These are phyloP conservation scores for Dothiorella sarmentorum DNA, from an alignment of 2,329 filamentous ascomycete genomes.

Conservation along the genomic window DNA sequence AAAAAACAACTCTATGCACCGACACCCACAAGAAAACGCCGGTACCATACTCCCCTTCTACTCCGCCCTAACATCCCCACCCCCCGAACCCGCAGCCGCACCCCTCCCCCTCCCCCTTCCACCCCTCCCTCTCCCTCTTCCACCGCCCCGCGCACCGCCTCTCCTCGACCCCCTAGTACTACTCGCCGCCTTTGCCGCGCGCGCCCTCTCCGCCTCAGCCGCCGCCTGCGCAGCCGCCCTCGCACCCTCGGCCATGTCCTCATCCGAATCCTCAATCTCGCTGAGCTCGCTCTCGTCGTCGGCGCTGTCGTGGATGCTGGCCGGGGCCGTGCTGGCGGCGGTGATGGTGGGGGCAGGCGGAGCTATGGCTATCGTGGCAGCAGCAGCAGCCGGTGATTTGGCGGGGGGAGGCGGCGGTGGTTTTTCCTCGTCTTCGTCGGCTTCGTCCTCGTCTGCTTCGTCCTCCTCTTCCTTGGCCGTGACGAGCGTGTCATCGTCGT, in stretches of 20 bases:
- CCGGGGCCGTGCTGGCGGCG: not conserved
- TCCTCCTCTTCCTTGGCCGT: slow-evolving; percentile 5
- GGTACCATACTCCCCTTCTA: no score
- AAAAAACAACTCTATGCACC: no score
- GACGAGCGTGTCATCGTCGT: slow-evolving; percentile 4
- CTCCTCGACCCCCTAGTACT: no score
- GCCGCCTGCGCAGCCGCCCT: not conserved
- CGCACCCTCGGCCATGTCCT: slow-evolving; percentile 5
- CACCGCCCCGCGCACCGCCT: no score
- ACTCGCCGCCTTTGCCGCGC: not conserved
- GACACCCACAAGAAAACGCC: no score
- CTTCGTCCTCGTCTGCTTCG: not conserved
- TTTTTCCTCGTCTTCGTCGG: not conserved
- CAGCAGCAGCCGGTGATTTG: no score
- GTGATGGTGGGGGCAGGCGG: not conserved
- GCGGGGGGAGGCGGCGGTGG: not conserved
- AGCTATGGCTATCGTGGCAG: no score
- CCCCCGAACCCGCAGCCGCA: no score
- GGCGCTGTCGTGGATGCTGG: slow-evolving; percentile 51
- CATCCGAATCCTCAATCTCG: slow-evolving; percentile 45
- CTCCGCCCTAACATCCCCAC: no score
- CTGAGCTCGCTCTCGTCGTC: slow-evolving; percentile 56
- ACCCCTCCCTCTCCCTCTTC: no score
- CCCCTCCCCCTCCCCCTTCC: no score
- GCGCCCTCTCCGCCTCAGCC: not conserved